Base-by-base conservation (phyloP, 225 moss, liverwort and hornwort genomes). In the Ulota crispa region DNA sequence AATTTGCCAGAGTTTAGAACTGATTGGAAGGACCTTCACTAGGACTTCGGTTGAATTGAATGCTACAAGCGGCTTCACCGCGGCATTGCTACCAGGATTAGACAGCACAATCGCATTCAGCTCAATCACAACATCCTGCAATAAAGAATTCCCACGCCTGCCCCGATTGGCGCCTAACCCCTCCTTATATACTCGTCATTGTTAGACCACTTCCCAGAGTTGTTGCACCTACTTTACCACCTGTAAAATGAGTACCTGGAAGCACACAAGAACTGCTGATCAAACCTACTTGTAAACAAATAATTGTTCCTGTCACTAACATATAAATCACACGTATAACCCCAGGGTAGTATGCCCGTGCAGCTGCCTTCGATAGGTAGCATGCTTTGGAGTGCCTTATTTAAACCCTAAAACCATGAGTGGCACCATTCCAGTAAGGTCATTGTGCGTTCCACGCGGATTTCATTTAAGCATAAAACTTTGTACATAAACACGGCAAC, bases 201-300 rank as follows among this genome's bases (percentile, higher is more conserved):
- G 47, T 56, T 78, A 66, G 47, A 5, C 18, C 24, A n/a, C 12
- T 50, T 18, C 50, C 50, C 18, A 6, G 50, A 50, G 50, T 50
- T 50, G 50, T 50, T 50, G 50, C 0, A 18, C 15, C 50, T 15
- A 50, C 18, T 50, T 18, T 50, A 18, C 18, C 18, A 53, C 28
- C 39, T 63, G 53, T 70, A 8, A 43, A 20, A 53, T 50, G 20
- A 61, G 34, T 34, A 64, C 50, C 62, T 68, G 45, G 59, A 8
- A 34, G 82, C 26, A 60, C 18, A 68, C 27, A 77, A 21, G 64
- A 78, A 53, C 64, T 71, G 31, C 83, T 77, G 39, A 8, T 71
- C 7, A 64, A 50, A 42, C 64, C 70, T 63, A 30, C 15, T 31
- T 63, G 31, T 12, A 63, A 63, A 63, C 30, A 2, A 16, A 63